Evolutionary conservation across 495 filamentous ascomycete species (phyloP), one percentile per base, ranked within the genome.

Genomic region (Penicillium coffeae): DNA sequence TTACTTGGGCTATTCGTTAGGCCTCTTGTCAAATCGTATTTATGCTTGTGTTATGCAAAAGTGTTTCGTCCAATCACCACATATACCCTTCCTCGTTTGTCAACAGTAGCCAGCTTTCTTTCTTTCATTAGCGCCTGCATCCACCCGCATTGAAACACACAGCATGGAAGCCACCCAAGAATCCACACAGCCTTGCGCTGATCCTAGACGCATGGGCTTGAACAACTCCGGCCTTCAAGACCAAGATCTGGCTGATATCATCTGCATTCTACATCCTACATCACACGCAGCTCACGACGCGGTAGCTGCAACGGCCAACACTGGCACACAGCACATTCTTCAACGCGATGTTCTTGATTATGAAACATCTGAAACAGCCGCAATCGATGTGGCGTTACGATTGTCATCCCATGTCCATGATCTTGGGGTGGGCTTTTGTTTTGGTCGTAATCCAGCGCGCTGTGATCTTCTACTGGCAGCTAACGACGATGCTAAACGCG

Each of bases 241-340:
- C 35, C 71, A 89, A 50, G 91, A 96, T 56, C 76, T 90, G 21
- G 75, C 87, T 21, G 92, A 96, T 55, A 88, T 96, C 50, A 79
- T 96, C 42, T 94, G 89, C 67, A 85, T 96, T 38, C 78, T 98
- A 3, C 82, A 93, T 48, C 92, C 93, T 2, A 79, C 78, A 42
- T 88, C 90, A 0, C 75, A 78, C 33, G 73, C 78, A 6, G 90
- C 93, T 2, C 82, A 82, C 55, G 66, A 72, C 45, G 85, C 88
- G 39, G 83, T 95, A 12, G 60, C 68, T 35, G 69, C 68, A 19
- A 73, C 72, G 2, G 66, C 65, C 15, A 45, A 42, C 4, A 9
- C 51, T 9, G 60, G 70, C 16, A 77, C 78, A 4, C 73, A 83
- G 40, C 78, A 89, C 57, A 84, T 89, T 4, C 66, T 86, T 3